A percentile compares a stretch with the other conserved stretches of the same genome.
phyloP scores from a whole-genome alignment of 106 monocot species.

The Xerophyta viscosa region DNA sequence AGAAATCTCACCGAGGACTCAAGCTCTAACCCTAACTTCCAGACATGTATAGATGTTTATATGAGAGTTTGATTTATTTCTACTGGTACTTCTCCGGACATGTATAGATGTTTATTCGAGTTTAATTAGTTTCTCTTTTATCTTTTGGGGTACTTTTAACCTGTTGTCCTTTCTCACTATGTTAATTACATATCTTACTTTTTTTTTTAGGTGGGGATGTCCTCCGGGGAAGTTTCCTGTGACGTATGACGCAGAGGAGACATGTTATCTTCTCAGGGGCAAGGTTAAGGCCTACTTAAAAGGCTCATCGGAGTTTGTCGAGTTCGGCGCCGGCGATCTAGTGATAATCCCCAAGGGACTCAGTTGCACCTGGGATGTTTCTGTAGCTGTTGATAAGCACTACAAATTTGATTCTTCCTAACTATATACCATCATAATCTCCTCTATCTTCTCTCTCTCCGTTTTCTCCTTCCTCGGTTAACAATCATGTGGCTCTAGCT shows the following conservation, averaged over 20 bases:
- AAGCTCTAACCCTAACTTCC: no score
- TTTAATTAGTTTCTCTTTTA: background rate
- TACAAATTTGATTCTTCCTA: slow-evolving; percentile 92
- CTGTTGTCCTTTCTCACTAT: no score
- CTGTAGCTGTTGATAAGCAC: slow-evolving; percentile 71
- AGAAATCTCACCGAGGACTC: no score
- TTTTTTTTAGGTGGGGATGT: slow-evolving; percentile 84
- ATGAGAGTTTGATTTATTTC: no score
- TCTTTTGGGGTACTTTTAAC: background rate
- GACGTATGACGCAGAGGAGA: slow-evolving; percentile 60
- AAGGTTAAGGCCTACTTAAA: slow-evolving; percentile 56
- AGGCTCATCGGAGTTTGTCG: slow-evolving; percentile 47
- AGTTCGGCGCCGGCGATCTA: slow-evolving; percentile 79
- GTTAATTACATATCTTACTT: no score
- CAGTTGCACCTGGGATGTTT: slow-evolving; percentile 93
- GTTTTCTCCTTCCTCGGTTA: no score
- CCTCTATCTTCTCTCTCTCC: no score
- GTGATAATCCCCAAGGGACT: slow-evolving; percentile 79
- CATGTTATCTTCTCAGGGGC: slow-evolving; percentile 60
- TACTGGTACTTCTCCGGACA: no score
- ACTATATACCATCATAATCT: no score
- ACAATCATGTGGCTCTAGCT: no score
- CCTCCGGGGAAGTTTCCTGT: slow-evolving; percentile 56
- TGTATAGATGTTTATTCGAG: no score
- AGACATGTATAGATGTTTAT: no score